Evolutionary conservation across 163 green algal species (phyloP).

Genomic region (Chlamydomonas reinhardtii): DNA sequence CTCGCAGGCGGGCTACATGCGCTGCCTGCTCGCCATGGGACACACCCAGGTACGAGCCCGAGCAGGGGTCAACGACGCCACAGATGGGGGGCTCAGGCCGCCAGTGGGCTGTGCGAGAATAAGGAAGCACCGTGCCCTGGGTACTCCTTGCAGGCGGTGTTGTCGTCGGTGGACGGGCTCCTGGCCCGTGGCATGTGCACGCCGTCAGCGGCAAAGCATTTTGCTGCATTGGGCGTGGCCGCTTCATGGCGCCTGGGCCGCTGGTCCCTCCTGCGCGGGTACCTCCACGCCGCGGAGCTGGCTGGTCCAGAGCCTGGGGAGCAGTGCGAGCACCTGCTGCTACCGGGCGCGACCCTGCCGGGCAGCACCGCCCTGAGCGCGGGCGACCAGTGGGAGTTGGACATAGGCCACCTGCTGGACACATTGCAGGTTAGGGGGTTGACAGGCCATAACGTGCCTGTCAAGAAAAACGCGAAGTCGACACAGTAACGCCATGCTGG

Average conservation of each 20-base stretch:
- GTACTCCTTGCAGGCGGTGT: conserved; percentile 59
- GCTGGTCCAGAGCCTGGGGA: background rate
- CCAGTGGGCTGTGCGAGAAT: no score
- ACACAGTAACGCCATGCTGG: no score
- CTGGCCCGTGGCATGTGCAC: conserved; percentile 53
- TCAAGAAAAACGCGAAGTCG: no score
- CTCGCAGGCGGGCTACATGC: conserved; percentile 80
- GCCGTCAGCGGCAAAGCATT: conserved; percentile 48
- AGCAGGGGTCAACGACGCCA: no score
- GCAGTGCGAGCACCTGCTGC: background rate
- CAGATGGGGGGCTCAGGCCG: no score
- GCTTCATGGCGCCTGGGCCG: conserved; percentile 92
- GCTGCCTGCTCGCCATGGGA: conserved; percentile 91
- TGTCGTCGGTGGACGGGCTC: conserved; percentile 80
- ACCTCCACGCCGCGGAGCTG: conserved; percentile 4
- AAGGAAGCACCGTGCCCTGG: no score
- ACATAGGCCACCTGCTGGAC: conserved; percentile 57
- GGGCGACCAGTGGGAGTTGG: conserved; percentile 71
- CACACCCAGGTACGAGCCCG: conserved; percentile 67
- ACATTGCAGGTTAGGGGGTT: conserved; percentile 48
- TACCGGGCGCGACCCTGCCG: background rate
- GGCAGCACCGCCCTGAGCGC: background rate
- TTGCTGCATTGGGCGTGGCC: conserved; percentile 80
- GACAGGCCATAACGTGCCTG: no score
- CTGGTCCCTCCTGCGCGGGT: conserved; percentile 78